These are phyloP conservation scores for Paracoccidioides lutzii DNA, from an alignment of 2,329 filamentous ascomycete genomes.

Conservation along the genomic window DNA sequence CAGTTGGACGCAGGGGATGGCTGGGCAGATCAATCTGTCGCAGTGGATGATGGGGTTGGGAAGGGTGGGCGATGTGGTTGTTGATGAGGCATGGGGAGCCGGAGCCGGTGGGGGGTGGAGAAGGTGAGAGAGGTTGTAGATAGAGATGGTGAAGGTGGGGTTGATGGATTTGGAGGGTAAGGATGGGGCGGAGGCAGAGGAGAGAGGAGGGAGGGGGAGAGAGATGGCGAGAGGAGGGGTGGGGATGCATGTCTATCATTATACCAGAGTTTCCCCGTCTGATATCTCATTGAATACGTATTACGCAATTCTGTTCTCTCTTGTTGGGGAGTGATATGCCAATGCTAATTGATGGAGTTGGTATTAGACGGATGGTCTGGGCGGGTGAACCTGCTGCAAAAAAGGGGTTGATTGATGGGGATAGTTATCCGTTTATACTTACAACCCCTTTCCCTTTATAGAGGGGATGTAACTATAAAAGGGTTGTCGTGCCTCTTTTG, in stretches of 20 bases:
- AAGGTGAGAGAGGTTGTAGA: not conserved
- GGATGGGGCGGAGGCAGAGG: not conserved
- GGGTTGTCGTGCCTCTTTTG: too few relatives aligned
- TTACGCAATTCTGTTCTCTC: too few relatives aligned
- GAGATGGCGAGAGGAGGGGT: not conserved
- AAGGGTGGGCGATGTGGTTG: constrained; percentile 5
- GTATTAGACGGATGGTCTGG: not conserved
- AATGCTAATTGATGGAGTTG: not conserved
- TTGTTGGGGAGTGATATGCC: too few relatives aligned
- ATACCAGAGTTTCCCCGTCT: not conserved
- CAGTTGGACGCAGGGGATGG: constrained; percentile 24
- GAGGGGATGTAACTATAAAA: too few relatives aligned
- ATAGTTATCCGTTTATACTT: too few relatives aligned
- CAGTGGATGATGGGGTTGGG: constrained; percentile 6
- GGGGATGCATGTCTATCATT: not conserved
- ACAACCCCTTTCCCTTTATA: too few relatives aligned
- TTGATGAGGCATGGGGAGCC: not conserved
- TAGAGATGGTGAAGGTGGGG: not conserved
- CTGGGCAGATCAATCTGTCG: not conserved
- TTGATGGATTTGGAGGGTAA: not conserved
- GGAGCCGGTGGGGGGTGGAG: not conserved
- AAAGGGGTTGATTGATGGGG: not conserved
- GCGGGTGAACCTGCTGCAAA: not conserved
- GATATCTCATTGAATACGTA: too few relatives aligned
- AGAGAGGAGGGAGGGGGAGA: not conserved